Conservation (phyloP, 228 moss, liverwort and hornwort genomes). For the Sphagnum fallax region DNA sequence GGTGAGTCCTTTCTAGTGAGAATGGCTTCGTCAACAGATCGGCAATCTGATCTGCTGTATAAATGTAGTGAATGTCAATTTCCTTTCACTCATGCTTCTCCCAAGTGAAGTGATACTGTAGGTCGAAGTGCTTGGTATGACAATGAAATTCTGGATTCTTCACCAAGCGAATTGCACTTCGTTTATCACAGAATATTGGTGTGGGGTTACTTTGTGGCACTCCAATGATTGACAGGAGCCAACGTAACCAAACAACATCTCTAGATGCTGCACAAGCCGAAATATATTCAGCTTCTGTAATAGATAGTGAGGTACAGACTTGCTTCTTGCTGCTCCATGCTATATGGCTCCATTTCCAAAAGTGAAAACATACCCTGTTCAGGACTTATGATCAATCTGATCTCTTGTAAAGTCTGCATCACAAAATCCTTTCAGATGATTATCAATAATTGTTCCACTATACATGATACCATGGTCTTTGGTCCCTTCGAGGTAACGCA, state of each 20-base stretch:
- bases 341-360: not conserved
- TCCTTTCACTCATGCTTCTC: not conserved
- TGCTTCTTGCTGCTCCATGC: not conserved
- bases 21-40: not conserved
- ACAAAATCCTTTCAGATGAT: not conserved
- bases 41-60: not conserved
- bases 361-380: not conserved
- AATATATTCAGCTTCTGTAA: not conserved
- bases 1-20: not conserved
- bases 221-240: not conserved
- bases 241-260: not conserved
- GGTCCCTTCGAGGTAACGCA: not conserved
- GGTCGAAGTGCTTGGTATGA: slow-evolving; percentile 7
- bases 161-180: not conserved
- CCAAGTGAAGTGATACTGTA: not conserved
- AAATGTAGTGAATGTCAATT: not conserved
- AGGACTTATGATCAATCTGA: not conserved
- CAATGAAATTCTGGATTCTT: slow-evolving; percentile 2
- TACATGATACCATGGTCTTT: not conserved
- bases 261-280: not conserved
- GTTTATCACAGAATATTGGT: not conserved
- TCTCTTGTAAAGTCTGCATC: slow-evolving; percentile 1
- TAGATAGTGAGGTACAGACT: not conserved
- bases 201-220: not conserved
- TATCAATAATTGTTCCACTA: not conserved